Conservation (phyloP, 2,329 filamentous ascomycete genomes). For the Colletotrichum caudatum region DNA sequence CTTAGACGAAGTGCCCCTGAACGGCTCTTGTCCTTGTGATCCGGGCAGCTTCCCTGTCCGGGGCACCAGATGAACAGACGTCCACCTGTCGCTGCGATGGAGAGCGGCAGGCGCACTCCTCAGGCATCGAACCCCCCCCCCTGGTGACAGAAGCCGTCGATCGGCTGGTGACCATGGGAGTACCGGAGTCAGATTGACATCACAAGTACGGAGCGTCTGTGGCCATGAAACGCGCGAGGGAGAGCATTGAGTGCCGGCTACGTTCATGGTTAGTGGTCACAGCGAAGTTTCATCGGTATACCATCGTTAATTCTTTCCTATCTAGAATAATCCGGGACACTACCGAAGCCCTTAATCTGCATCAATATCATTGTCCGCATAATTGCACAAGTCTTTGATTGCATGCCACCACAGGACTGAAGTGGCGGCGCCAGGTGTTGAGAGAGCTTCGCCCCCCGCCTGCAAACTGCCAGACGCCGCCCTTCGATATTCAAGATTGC, state of each 20-base stretch:
- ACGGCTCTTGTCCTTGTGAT: conserved; percentile 3
- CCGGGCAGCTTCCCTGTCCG: background rate
- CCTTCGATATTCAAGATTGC: background rate
- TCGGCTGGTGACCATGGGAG: background rate
- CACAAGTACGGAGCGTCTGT: background rate
- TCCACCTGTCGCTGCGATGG: background rate
- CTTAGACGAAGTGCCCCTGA: conserved; percentile 29
- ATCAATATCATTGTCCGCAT: background rate
- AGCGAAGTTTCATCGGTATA: background rate
- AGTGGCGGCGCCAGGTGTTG: background rate
- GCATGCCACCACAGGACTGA: conserved; percentile 19
- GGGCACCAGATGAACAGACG: background rate
- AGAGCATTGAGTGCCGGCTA: background rate
- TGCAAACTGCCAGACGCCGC: too few relatives aligned
- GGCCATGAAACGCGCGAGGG: background rate
- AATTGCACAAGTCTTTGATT: conserved; percentile 22
- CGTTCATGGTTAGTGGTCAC: background rate
- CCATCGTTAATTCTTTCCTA: background rate
- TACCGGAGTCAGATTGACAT: background rate
- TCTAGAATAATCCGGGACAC: too few relatives aligned
- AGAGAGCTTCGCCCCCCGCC: background rate
- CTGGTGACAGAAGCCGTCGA: background rate
- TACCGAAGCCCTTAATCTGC: background rate
- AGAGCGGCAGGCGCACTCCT: background rate
- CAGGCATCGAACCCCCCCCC: background rate